Base-by-base conservation (phyloP, 768 basidiomycete genomes). In the Hemileccinum impolitum region DNA sequence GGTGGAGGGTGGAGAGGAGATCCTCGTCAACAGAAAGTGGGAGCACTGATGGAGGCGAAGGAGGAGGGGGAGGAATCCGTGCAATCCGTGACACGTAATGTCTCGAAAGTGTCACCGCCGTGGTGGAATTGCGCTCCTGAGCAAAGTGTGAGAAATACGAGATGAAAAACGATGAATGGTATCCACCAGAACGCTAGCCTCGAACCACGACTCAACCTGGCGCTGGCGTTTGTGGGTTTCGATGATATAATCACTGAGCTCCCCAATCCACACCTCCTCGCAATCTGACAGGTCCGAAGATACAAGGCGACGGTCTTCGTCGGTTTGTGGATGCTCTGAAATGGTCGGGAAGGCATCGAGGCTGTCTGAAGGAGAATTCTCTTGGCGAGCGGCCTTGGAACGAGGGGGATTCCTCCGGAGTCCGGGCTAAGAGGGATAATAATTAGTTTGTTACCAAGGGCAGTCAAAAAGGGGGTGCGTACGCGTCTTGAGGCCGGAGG, bases 271-370 rank as follows among this genome's bases (percentile, higher is more conserved):
- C 14, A 92, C 62, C 51, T 90, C 89, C 56, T 79, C 77, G 54
- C 83, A 89, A 51, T 90, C 90, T 25, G 90, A 88, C 53, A 92
- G 71, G 73, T 92, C 90, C 18, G 90, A 90, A 15, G 88, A 87
- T 11, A 70, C 67, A 12, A 79, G 70, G 34, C 70, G 70, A 40
- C 58, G 68, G 26, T 75, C 76, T 28, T 81, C 78, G 47, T 71
- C 71, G 14, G 56, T 57, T 31, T 58, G 64, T 43, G 51, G 62
- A 32, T 52, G 58, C 9, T 68, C 66, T 3, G 47, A 30, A 18
- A 43, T 46, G 13, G 51, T n/a, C 18, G 54, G 51, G 12, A 53
- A 54, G 14, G 37, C 39, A 26, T 65, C 66, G 23, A 56, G 42
- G 28, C 51, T 54, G 8, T 65, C 65, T 19, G 59, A 34, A 28